Evolutionary conservation across 163 green algal genomes (phyloP), one percentile per base, ranked within the genome.

Genomic region (Chloromonas sp.): DNA sequence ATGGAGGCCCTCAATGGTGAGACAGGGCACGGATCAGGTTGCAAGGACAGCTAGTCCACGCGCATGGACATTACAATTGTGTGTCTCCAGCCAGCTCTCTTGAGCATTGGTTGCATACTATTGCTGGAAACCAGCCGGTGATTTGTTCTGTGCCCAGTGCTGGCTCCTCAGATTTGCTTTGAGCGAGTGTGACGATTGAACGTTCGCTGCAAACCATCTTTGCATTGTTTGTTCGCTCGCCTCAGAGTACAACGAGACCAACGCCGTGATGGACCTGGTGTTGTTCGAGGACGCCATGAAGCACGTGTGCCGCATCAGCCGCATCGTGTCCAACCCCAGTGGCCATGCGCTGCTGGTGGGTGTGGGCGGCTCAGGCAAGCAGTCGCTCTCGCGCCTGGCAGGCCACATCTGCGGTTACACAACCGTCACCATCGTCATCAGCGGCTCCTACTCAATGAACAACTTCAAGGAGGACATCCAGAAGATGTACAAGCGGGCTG

Each of bases 271-370:
- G 94, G 91, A 97, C 86, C 88, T 98, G 85, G 94, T 98, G 77
- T 87, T 98, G n/a, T 98, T 98, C 83, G 93, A 96, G 89, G 94
- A 97, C 82, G 93, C 94, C 60, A 95, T 98, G 93, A 96, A 96
- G 92, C 94, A 97, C 85, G 91, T 98, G 70, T 95, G 92, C 82
- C 91, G 94, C 81, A 96, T 97, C 87, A 89, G 78, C 8, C 92
- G 93, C 79, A 95, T 96, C 89, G 91, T 96, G 71, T 94, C 89
- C 84, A 95, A 93, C 86, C 89, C 93, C 61, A 91, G 86, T n/a
- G 93, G 94, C 60, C 93, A 97, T 83, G 94, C 93, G 0, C 88
- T 96, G 88, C 91, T 97, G 70, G 92, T 96, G 5, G 93, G 93
- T 61, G 92, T 96, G 59, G 94, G 94, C 74, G 93, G 94, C 70